Evolutionary conservation across 208 protist genomes (phyloP).

Genomic region (Wallacemonas sp.): DNA sequence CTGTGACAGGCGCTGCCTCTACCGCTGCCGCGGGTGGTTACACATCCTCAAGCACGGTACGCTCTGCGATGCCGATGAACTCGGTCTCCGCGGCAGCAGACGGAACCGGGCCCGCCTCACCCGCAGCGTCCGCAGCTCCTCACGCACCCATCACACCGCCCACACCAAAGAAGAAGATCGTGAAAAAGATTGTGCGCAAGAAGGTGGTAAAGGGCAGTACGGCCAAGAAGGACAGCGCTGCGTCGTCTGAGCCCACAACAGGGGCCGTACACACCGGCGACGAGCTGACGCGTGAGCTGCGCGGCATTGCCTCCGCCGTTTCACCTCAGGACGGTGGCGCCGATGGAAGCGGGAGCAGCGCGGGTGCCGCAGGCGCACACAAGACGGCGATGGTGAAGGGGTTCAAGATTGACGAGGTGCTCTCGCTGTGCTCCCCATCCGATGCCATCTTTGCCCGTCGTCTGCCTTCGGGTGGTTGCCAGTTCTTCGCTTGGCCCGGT

Average conservation of each 20-base stretch:
- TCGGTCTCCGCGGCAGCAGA: neutral
- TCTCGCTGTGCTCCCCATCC: conserved; percentile 40
- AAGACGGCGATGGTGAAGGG: conserved; percentile 87
- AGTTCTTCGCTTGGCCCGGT: conserved; percentile 90
- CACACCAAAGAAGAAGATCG: conserved; percentile 11
- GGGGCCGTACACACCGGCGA: conserved; percentile 15
- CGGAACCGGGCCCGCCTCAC: neutral
- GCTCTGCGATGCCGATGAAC: neutral
- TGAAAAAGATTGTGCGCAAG: conserved; percentile 20
- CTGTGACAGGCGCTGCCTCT: neutral
- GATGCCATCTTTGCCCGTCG: conserved; percentile 85
- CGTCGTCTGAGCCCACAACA: too few species aligned
- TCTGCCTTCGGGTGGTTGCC: conserved; percentile 74
- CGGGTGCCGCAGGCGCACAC: neutral
- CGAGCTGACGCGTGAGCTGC: conserved; percentile 13
- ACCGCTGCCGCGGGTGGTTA: neutral
- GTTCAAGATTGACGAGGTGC: conserved; percentile 80
- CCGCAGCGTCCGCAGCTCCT: neutral
- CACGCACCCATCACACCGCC: neutral
- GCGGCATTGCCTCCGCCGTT: conserved; percentile 8
- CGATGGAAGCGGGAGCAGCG: neutral
- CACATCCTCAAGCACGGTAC: neutral
- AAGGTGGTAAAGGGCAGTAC: neutral
- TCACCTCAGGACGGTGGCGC: neutral
- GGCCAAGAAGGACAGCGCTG: neutral